These are phyloP conservation scores for Alnus glutinosa DNA, from an alignment of 306 rosid species.

Conservation along the genomic window DNA sequence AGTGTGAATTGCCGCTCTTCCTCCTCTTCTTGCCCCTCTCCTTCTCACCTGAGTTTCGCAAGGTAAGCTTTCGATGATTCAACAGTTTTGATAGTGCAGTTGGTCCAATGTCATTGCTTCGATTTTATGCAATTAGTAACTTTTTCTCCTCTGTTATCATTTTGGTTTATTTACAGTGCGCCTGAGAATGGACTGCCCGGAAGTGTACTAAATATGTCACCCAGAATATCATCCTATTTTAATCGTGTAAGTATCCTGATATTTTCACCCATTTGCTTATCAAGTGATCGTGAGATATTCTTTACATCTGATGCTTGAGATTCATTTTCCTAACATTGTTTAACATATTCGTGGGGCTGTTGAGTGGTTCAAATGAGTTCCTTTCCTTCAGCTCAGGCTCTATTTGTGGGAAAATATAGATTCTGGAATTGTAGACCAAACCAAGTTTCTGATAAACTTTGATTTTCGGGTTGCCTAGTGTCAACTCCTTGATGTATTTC, in stretches of 20 bases:
- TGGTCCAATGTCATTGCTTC: not conserved
- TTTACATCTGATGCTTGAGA: not conserved
- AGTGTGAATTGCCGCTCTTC: constrained; percentile 22
- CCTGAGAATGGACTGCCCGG: constrained; percentile 6
- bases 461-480: too few species aligned
- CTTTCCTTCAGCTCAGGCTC: not conserved
- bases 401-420: not conserved
- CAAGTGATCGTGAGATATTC: not conserved
- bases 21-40: constrained; percentile 13
- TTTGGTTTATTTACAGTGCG: constrained; percentile 5
- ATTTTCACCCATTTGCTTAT: not conserved
- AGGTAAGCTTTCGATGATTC: constrained; percentile 9
- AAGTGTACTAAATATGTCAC: constrained; percentile 24
- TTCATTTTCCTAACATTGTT: not conserved
- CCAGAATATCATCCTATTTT: constrained; percentile 20
- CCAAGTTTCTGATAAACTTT: not conserved
- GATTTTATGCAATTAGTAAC: not conserved
- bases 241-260: constrained; percentile 10
- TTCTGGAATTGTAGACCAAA: constrained; percentile 2
- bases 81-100: not conserved
- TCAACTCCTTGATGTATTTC: constrained; percentile 10
- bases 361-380: not conserved
- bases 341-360: not conserved
- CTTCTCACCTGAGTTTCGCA: not conserved
- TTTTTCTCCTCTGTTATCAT: not conserved